Evolutionary conservation across 2,329 filamentous ascomycete genomes (phyloP).

Genomic region (Pestalotiopsis sp.): DNA sequence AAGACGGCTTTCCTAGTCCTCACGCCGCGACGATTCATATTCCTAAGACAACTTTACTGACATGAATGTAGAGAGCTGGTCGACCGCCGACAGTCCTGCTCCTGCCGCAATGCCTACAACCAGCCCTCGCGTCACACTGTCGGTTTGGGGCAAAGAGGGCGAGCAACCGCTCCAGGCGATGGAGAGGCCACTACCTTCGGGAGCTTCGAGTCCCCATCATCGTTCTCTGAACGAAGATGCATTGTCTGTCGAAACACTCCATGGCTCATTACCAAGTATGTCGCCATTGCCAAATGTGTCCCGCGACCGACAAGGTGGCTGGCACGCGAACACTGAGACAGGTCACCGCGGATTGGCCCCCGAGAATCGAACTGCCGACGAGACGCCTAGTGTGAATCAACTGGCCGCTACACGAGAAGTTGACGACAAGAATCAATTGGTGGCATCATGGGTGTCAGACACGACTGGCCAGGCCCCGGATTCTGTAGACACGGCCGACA

Average conservation of each 20-base stretch:
- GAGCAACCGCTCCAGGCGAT: constrained; percentile 37
- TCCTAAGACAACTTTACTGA: neutral
- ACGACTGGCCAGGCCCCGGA: constrained; percentile 24
- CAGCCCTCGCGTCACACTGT: constrained; percentile 60
- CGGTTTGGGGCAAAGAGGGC: constrained; percentile 53
- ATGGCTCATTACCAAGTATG: constrained; percentile 24
- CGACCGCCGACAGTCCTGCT: constrained; percentile 52
- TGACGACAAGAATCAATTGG: constrained; percentile 50
- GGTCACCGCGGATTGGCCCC: constrained; percentile 53
- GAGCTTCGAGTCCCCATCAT: constrained; percentile 38
- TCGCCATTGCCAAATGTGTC: constrained; percentile 27
- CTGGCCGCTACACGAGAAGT: constrained; percentile 42
- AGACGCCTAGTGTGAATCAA: constrained; percentile 55
- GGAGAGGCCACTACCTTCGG: constrained; percentile 40
- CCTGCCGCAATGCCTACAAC: constrained; percentile 44
- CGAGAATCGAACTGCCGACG: constrained; percentile 42
- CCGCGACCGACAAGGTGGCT: constrained; percentile 45
- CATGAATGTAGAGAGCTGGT: constrained; percentile 40
- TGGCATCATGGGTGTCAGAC: constrained; percentile 52
- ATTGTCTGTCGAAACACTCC: constrained; percentile 24
- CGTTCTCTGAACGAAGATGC: constrained; percentile 44
- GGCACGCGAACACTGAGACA: constrained; percentile 41
- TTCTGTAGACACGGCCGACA: constrained; percentile 20
- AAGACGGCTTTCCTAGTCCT: neutral
- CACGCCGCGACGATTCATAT: neutral